Evolutionary conservation across 83 land plant species (phyloP), one percentile per base, ranked within the genome.

Genomic region (Thuja plicata): DNA sequence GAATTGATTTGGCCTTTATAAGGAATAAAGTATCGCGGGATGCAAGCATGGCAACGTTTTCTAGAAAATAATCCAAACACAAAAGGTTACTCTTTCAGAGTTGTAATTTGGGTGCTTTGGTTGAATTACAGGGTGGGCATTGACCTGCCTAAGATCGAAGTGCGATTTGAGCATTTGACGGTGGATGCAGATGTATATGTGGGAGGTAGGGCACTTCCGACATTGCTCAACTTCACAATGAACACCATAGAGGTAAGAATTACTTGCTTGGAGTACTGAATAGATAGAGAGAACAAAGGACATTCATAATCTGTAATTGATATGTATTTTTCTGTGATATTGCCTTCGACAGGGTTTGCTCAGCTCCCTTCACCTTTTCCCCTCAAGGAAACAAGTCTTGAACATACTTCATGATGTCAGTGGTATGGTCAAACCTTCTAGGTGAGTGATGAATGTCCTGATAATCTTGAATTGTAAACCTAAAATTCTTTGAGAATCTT

Each of bases 201-300:
- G 10, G 97, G 98, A 73, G 90, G 92, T 48, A 90, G 98, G 86
- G 95, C 98, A 57, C 89, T 96, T 84, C 98, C 98, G 48, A 95
- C 97, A 87, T 80, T 95, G 89, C 77, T 88, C 52, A 96, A 96
- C 90, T 91, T 90, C n/a, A 89, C 91, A 17, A 37, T 90, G 52
- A 95, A 96, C 87, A 38, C 86, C 1, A 34, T 91, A 7, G 98
- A 95, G 97, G 98, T 95, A 84, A 21, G 50, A 81, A 48, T 30
- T 88, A 80, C 19, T 73, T 30, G 83, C 27, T 21, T 88, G 37
- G 27, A 52, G 86, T 17, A 15, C 40, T 54, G 52, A 52, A 54
- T 50, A 32, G 41, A 52, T 50, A 84, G 86, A 32, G 32, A 52
- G 34, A 30, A 32, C n/a, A 32, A 16, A 35, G 43, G 21, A 34